A percentile compares a stretch with the other conserved stretches of the same genome.
Evolutionary conservation across 495 filamentous ascomycete genomes (phyloP).

Genomic region (Lophium mytilinum): DNA sequence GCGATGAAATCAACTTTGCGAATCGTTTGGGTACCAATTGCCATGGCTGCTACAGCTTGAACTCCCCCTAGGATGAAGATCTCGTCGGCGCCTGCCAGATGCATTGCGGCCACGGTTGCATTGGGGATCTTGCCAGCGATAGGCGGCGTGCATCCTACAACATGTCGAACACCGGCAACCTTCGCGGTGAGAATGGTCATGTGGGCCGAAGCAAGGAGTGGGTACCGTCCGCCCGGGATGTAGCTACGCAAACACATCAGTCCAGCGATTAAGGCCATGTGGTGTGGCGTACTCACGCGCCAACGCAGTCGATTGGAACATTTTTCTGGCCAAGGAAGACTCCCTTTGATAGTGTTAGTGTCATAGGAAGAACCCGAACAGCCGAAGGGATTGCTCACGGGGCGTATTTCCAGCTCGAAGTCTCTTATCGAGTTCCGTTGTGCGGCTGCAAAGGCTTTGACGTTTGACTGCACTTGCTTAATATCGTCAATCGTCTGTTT

Average conservation of each 20-base stretch:
- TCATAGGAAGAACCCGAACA: too few relatives aligned
- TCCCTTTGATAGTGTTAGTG: constrained; percentile 14
- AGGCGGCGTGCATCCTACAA: constrained; percentile 45
- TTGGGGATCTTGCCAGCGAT: constrained; percentile 43
- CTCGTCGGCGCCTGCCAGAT: constrained; percentile 46
- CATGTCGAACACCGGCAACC: constrained; percentile 44
- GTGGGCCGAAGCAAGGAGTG: constrained; percentile 48
- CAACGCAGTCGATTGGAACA: constrained; percentile 33
- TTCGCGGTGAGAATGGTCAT: constrained; percentile 53
- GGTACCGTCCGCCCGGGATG: constrained; percentile 47
- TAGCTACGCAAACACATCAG: constrained; percentile 23
- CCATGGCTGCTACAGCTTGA: constrained; percentile 55
- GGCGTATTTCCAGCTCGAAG: constrained; percentile 43
- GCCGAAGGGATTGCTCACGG: constrained; percentile 2
- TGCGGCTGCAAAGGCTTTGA: constrained; percentile 42
- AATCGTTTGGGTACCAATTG: constrained; percentile 56
- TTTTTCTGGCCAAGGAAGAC: constrained; percentile 45
- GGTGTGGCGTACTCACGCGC: neutral
- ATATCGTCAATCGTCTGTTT: constrained; percentile 45
- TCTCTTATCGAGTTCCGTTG: constrained; percentile 40
- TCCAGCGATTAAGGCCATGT: neutral
- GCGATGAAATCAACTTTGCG: constrained; percentile 46
- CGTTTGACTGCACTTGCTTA: constrained; percentile 44
- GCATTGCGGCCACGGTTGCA: constrained; percentile 46
- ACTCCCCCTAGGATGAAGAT: constrained; percentile 48